These are phyloP conservation scores for Aspergillus cristatus DNA, from an alignment of 495 filamentous ascomycete genomes.

Conservation along the genomic window DNA sequence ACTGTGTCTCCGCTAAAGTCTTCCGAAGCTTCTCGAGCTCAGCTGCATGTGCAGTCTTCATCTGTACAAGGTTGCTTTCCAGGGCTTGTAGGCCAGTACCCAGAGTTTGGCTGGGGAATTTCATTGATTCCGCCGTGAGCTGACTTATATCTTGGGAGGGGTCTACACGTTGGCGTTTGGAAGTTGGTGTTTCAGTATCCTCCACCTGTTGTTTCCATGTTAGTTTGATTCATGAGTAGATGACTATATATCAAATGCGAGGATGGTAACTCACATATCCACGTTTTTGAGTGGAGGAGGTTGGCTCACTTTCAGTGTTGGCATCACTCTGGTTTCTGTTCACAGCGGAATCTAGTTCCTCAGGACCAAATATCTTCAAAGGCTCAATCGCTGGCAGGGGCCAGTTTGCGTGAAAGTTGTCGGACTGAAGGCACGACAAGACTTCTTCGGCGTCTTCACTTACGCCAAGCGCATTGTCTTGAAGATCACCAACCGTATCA, in stretches of 20 bases:
- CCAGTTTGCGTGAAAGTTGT: constrained; percentile 30
- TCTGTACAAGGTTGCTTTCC: constrained; percentile 27
- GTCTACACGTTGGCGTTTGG: constrained; percentile 27
- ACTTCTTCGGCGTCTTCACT: constrained; percentile 38
- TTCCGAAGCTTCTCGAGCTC: constrained; percentile 24
- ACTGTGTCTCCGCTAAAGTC: constrained; percentile 11
- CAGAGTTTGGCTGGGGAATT: constrained; percentile 22
- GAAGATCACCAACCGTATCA: constrained; percentile 38
- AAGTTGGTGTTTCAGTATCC: constrained; percentile 15
- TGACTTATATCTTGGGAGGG: constrained; percentile 25
- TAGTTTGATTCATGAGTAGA: constrained; percentile 1
- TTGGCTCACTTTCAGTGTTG: background rate
- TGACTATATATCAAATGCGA: background rate
- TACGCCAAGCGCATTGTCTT: constrained; percentile 36
- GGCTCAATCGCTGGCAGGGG: constrained; percentile 34
- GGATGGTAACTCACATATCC: constrained; percentile 20
- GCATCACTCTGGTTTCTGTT: constrained; percentile 1
- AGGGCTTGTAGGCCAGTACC: constrained; percentile 22
- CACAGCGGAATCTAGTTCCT: constrained; percentile 11
- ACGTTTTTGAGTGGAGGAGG: constrained; percentile 21
- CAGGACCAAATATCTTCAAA: constrained; percentile 20
- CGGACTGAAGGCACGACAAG: constrained; percentile 23
- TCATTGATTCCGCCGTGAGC: constrained; percentile 22
- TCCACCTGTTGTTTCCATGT: constrained; percentile 15
- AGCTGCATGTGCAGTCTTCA: constrained; percentile 19